Evolutionary conservation across 208 protist genomes (phyloP).

Genomic region (Giardia duodenalis): DNA sequence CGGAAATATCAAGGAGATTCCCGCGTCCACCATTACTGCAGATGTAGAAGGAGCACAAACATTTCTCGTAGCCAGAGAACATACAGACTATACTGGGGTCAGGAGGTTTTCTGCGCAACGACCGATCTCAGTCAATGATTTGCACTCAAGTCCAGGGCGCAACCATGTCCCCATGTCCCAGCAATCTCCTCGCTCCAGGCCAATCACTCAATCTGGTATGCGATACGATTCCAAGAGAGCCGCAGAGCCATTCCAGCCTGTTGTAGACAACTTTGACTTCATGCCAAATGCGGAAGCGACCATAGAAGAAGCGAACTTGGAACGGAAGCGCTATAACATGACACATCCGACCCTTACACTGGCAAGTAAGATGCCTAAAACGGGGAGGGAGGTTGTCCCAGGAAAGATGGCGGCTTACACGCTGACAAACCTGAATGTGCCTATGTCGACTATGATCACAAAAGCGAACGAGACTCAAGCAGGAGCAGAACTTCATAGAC

Average conservation of each 20-base stretch:
- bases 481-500: neutral
- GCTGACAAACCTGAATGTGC: neutral
- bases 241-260: neutral
- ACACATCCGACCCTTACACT: neutral
- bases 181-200: neutral
- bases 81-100: neutral
- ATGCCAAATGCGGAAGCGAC: neutral
- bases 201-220: neutral
- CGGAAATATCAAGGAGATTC: neutral
- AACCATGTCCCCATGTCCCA: neutral
- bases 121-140: neutral
- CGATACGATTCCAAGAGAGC: neutral
- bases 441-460: neutral
- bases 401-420: neutral
- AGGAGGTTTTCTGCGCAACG: neutral
- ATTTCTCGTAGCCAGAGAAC: neutral
- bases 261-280: neutral
- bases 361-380: neutral
- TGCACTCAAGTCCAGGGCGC: neutral
- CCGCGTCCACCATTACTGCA: neutral
- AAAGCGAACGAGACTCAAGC: neutral
- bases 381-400: neutral
- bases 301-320: neutral
- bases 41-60: neutral
- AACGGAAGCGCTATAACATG: neutral